Evolutionary conservation across 176 grass and related monocot species (phyloP), one percentile per base, ranked within the genome.

Genomic region (Stipa capillata): DNA sequence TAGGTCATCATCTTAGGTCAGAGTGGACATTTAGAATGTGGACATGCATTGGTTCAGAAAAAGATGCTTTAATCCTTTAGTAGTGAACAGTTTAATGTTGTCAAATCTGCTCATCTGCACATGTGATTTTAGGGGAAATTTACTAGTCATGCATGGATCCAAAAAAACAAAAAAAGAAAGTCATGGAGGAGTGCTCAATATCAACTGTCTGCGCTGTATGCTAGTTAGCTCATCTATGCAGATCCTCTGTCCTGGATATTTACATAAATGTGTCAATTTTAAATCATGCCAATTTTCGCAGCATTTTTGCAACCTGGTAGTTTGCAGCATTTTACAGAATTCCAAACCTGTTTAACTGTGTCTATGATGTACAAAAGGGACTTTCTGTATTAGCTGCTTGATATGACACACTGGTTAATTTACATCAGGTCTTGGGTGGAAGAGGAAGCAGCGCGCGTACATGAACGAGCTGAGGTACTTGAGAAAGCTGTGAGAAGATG

Each of bases 341-440:
- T n/a, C n/a, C n/a, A 62, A 63, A 24, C n/a, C 10, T 53, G 41
- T 36, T 50, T 27, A 44, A 55, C 7, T 32, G n/a, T 6, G 1
- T 45, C 18, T 47, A 13, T 4, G 1, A 16, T 29, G 17, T 73
- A 40, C 3, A 28, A 7, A 31, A 27, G n/a, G 1, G 7, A 60
- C 28, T 33, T 9, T 73, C 10, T 20, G 9, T 17, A 23, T 5
- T 7, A 36, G 3, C 0, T 53, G 16, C 21, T 75, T 25, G 47
- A 29, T 58, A 45, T 73, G 25, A n/a, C n/a, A 41, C 7, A 25
- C 3, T n/a, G 8, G 36, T 13, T 44, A 7, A 13, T 35, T 15
- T 61, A 5, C 49, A 9, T 34, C 80, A 94, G 92, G 51, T 89
- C 76, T 39, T 94, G 92, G 92, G 92, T 94, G 43, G 83, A 94